A percentile compares a stretch with the other conserved stretches of the same genome.
Conservation (phyloP, 176 grass and related monocot genomes). For the Echinochloa phyllopogon region DNA sequence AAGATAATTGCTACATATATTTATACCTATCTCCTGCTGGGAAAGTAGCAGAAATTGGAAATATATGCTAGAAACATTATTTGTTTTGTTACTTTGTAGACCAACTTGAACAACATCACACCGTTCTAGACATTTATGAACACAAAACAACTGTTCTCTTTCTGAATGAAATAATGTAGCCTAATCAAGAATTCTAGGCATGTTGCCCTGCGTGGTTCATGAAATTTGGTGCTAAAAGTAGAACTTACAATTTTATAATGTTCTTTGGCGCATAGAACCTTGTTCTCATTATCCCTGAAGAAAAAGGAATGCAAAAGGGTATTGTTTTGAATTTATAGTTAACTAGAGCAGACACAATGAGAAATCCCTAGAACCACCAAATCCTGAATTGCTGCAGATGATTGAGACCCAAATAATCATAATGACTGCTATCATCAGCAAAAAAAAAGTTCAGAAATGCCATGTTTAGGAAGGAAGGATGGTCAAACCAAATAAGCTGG, state of each 20-base stretch:
- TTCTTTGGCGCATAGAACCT: background rate
- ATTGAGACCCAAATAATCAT: background rate
- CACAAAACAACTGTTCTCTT: background rate
- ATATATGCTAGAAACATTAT: background rate
- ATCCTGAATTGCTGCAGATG: slow-evolving; percentile 1
- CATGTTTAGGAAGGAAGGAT: slow-evolving; percentile 3
- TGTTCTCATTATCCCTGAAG: background rate
- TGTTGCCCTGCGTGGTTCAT: background rate
- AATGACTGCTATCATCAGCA: background rate
- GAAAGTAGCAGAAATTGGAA: background rate
- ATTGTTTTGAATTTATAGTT: background rate
- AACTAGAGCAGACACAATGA: background rate
- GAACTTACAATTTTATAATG: background rate
- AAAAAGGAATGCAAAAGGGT: background rate
- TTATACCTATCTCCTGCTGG: background rate
- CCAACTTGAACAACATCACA: background rate
- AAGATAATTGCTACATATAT: background rate
- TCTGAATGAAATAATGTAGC: slow-evolving; percentile 7
- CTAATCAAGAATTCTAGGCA: slow-evolving; percentile 2
- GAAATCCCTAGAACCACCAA: background rate
- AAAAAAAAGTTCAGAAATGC: background rate
- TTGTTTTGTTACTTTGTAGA: slow-evolving; percentile 1
- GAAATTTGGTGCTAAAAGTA: background rate
- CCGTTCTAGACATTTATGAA: background rate
- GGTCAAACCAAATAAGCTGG: background rate